Conservation (phyloP, 1,139 yeast genomes). For the Kluyveromyces sp. region DNA sequence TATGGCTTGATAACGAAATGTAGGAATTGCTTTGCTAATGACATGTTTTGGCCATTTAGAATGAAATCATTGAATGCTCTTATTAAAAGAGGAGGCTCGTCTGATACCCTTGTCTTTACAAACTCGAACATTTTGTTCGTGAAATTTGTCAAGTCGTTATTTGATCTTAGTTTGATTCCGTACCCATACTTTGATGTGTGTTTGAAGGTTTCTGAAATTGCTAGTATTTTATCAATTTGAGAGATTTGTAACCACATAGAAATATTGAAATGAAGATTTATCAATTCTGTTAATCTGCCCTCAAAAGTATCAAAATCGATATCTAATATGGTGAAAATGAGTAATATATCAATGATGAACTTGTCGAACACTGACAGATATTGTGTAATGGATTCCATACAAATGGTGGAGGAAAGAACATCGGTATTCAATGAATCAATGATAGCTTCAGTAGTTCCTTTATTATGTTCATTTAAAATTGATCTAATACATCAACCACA, state of each 20-base stretch:
- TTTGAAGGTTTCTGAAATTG: slow-evolving; percentile 16
- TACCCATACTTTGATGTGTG: slow-evolving; percentile 17
- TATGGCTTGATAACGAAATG: slow-evolving; percentile 17
- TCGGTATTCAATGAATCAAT: slow-evolving; percentile 18
- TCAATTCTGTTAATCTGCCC: slow-evolving; percentile 15
- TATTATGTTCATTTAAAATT: slow-evolving; percentile 21
- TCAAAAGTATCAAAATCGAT: slow-evolving; percentile 19
- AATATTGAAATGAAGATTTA: slow-evolving; percentile 24
- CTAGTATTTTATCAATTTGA: slow-evolving; percentile 17
- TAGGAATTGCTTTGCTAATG: slow-evolving; percentile 11
- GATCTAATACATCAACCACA: slow-evolving; percentile 18
- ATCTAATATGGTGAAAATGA: slow-evolving; percentile 25
- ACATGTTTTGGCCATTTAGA: slow-evolving; percentile 8
- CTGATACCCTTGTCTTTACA: slow-evolving; percentile 13
- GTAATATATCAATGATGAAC: slow-evolving; percentile 20
- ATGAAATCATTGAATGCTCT: slow-evolving; percentile 17
- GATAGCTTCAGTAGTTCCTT: slow-evolving; percentile 8
- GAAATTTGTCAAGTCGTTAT: slow-evolving; percentile 19
- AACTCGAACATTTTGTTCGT: slow-evolving; percentile 14
- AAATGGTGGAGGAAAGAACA: slow-evolving; percentile 13
- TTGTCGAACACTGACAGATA: slow-evolving; percentile 18
- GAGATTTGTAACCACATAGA: slow-evolving; percentile 20
- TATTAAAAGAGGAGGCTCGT: slow-evolving; percentile 17
- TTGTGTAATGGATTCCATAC: slow-evolving; percentile 23
- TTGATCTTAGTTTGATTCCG: slow-evolving; percentile 21